Percentiles rank a stretch among this genome's conserved stretches.
Conservation (phyloP, 1,284 basidiomycete genomes). For the Malassezia equina region DNA sequence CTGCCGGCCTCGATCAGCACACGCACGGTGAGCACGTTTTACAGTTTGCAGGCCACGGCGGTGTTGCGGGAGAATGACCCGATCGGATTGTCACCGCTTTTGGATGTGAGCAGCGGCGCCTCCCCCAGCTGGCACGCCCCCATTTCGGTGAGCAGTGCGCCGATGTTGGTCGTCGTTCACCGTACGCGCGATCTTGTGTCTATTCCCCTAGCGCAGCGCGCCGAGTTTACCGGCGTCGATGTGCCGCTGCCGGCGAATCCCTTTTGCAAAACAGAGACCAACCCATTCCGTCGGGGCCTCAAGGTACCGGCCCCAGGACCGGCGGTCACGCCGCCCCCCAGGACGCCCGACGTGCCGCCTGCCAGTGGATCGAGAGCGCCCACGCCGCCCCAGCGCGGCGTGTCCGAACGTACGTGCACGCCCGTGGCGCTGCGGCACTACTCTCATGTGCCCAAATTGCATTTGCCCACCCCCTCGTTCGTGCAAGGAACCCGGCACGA, state of each 20-base stretch:
- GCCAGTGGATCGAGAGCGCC: background rate
- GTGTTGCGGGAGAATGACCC: slow-evolving; percentile 15
- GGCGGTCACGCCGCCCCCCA: background rate
- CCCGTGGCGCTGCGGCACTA: slow-evolving; percentile 40
- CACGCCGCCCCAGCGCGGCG: background rate
- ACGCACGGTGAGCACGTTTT: slow-evolving; percentile 42
- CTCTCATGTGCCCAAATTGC: slow-evolving; percentile 36
- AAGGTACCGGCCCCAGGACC: background rate
- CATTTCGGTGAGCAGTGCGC: slow-evolving; percentile 22
- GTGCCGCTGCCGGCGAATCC: slow-evolving; percentile 7
- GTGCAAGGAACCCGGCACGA: slow-evolving; percentile 24
- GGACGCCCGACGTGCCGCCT: background rate
- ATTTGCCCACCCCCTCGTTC: slow-evolving; percentile 30
- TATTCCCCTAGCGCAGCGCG: slow-evolving; percentile 40
- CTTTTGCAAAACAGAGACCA: slow-evolving; percentile 6
- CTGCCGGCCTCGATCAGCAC: slow-evolving; percentile 39
- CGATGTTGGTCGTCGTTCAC: slow-evolving; percentile 25
- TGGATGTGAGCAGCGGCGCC: background rate
- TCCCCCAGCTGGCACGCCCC: background rate
- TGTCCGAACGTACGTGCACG: background rate
- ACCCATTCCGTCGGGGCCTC: slow-evolving; percentile 6
- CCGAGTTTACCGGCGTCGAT: slow-evolving; percentile 20
- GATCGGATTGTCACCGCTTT: background rate
- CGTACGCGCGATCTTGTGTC: slow-evolving; percentile 43
- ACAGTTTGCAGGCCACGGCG: slow-evolving; percentile 33